Conservation (phyloP, 192 early-diverging fungal species). For the Mortierella claussenii region DNA sequence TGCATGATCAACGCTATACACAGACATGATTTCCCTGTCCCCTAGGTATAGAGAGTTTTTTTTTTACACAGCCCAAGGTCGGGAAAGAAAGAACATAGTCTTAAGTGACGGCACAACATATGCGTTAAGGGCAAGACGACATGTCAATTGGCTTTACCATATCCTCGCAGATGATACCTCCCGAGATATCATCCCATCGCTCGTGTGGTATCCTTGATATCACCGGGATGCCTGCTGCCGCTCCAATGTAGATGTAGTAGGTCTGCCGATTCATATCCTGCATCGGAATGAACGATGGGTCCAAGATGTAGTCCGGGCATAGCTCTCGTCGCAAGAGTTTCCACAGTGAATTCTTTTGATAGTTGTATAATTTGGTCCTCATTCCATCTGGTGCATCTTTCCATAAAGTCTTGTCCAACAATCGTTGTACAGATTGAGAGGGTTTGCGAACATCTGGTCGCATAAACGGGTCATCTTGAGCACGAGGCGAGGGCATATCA, state of each 20-base stretch:
- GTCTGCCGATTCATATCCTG: slow-evolving; percentile 35
- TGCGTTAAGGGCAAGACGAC: too few relatives aligned
- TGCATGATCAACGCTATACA: slow-evolving; percentile 72
- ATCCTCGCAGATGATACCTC: slow-evolving; percentile 87
- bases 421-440: neutral
- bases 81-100: too few relatives aligned
- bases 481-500: slow-evolving; percentile 52
- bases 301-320: slow-evolving; percentile 62
- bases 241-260: slow-evolving; percentile 56
- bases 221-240: slow-evolving; percentile 4
- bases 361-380: slow-evolving; percentile 63
- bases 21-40: slow-evolving; percentile 85
- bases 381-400: slow-evolving; percentile 46
- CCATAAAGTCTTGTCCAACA: neutral
- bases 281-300: slow-evolving; percentile 56
- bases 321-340: slow-evolving; percentile 78
- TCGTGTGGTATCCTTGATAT: slow-evolving; percentile 30
- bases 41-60: slow-evolving; percentile 36
- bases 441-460: neutral
- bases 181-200: slow-evolving; percentile 53
- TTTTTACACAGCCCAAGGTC: too few relatives aligned
- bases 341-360: slow-evolving; percentile 76
- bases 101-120: too few relatives aligned
- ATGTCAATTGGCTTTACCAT: too few relatives aligned
- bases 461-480: slow-evolving; percentile 14